Evolutionary conservation across 495 filamentous ascomycete species (phyloP).

Genomic region (Cercophora sp.): DNA sequence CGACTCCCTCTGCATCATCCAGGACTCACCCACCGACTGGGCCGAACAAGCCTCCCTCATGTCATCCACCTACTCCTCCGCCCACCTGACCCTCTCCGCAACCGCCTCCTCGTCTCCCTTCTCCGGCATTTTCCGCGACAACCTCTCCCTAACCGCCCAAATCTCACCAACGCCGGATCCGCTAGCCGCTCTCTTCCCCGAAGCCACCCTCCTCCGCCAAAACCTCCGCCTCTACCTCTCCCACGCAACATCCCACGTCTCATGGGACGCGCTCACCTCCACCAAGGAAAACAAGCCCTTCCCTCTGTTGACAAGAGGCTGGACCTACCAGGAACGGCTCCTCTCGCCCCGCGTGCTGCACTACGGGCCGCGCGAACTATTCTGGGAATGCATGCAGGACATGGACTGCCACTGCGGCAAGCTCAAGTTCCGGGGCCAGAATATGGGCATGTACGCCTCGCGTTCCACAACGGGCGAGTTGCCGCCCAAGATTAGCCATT

Average conservation of each 20-base stretch:
- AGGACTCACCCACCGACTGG: constrained; percentile 11
- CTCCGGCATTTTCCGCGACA: background rate
- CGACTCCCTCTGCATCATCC: constrained; percentile 20
- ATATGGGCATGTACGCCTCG: constrained; percentile 1
- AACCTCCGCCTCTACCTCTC: background rate
- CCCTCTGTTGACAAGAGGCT: constrained; percentile 9
- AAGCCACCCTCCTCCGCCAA: background rate
- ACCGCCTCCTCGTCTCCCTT: background rate
- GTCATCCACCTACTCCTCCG: constrained; percentile 17
- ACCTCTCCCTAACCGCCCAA: background rate
- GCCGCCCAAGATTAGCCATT: constrained; percentile 4
- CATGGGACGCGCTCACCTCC: background rate
- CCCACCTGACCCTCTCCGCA: constrained; percentile 21
- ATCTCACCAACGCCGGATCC: background rate
- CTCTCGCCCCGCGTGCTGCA: background rate
- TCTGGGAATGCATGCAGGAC: background rate
- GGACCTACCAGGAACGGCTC: constrained; percentile 1
- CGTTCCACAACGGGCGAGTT: background rate
- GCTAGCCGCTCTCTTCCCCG: background rate
- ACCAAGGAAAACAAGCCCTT: background rate
- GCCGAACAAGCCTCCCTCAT: constrained; percentile 9
- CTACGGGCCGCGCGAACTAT: background rate
- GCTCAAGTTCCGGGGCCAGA: background rate
- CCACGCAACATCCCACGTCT: background rate
- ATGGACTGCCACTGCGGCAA: constrained; percentile 3